Evolutionary conservation across 1,284 basidiomycete genomes (phyloP), one percentile per base, ranked within the genome.

Genomic region (Amylostereum areolatum): DNA sequence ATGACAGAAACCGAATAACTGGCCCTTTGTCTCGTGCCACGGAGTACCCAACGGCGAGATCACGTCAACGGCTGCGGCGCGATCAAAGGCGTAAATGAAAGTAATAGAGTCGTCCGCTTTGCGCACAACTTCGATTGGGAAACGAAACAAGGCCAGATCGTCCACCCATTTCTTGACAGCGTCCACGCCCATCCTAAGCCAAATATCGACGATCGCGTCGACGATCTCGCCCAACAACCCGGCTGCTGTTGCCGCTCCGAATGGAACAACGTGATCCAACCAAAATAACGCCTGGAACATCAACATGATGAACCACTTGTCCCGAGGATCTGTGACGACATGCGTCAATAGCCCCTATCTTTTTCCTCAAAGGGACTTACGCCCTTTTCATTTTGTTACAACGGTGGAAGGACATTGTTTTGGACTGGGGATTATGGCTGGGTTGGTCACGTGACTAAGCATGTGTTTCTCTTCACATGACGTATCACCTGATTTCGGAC

Each of bases 161-260:
- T 71, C 68, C 11, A 67, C 65, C 56, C 65, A 72, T 48, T 70
- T 69, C 2, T 52, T 33, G 6, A 55, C 43, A 1, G 62, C 62
- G 0, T 33, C 42, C 8, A 66, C 52, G 0, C 55, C 57, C 1
- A 51, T 34, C 2, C 9, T 27, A 3, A 41, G 37, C 52, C 64
- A 61, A 6, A 72, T 63, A 25, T 66, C 63, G 1, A 68, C 52
- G 0, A 59, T 52, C 0, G 59, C 58, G 29, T 66, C 65, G 2
- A 61, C 63, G 2, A 67, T 59, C 47, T 61, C 57, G 0, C 69
- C 67, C 55, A 62, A 43, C 53, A 60, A 28, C 51, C 62, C 66
- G 10, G 60, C 57, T 0, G 66, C 60, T 1, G 64, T 60, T 0
- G 56, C 32, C 5, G 56, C 44, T 2, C 70, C 66, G 46, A 70